phyloP scores from a whole-genome alignment of 2,329 filamentous ascomycete genomes.

The Cadophora luteo-olivacea region DNA sequence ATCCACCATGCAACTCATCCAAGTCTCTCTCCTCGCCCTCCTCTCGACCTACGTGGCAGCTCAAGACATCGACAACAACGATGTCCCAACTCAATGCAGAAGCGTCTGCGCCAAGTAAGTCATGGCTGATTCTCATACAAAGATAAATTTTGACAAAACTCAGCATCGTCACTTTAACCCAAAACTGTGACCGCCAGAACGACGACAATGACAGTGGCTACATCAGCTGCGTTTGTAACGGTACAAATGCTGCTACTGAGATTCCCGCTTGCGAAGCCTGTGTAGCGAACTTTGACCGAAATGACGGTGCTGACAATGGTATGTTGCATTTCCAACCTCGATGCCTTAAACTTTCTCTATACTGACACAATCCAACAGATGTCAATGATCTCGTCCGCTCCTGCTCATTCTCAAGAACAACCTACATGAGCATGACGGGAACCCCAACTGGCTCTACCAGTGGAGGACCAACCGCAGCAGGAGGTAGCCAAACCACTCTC shows the following conservation, averaged over 20 bases:
- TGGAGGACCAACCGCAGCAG: neutral
- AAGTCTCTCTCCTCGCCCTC: conserved; percentile 17
- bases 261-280: conserved; percentile 19
- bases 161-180: conserved; percentile 14
- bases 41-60: conserved; percentile 16
- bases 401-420: conserved; percentile 16
- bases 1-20: conserved; percentile 23
- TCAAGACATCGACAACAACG: conserved; percentile 19
- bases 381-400: conserved; percentile 21
- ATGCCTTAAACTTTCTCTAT: too few relatives aligned
- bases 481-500: neutral
- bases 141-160: neutral
- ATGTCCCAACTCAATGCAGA: conserved; percentile 17
- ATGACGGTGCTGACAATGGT: conserved; percentile 20
- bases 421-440: conserved; percentile 11
- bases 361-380: neutral
- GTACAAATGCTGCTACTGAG: conserved; percentile 7
- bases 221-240: conserved; percentile 14
- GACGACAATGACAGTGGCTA: conserved; percentile 6
- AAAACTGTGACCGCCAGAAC: conserved; percentile 16
- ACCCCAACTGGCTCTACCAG: neutral
- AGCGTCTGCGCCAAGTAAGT: conserved; percentile 14
- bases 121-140: neutral
- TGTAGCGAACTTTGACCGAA: conserved; percentile 17
- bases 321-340: neutral